These are phyloP conservation scores for Chrysanthemum makinoi DNA, from an alignment of 129 eudicot genomes.

Conservation along the genomic window DNA sequence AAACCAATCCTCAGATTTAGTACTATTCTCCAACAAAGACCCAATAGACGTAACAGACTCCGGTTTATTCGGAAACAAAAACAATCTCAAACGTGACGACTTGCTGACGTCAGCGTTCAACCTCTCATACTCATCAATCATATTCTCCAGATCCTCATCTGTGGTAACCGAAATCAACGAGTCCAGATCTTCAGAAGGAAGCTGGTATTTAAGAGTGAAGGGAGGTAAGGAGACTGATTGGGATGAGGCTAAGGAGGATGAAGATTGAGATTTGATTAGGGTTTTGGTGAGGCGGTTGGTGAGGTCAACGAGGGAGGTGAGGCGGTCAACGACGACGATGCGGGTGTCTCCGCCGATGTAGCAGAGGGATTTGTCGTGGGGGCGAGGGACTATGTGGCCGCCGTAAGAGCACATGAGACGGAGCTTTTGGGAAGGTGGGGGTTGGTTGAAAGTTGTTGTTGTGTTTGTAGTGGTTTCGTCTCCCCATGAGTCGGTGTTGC, in stretches of 20 bases:
- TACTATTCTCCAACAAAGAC: constrained; percentile 44
- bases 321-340: constrained; percentile 50
- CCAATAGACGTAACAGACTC: constrained; percentile 51
- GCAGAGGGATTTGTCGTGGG: constrained; percentile 43
- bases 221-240: neutral
- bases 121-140: constrained; percentile 80
- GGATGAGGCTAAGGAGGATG: constrained; percentile 3
- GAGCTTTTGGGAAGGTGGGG: constrained; percentile 34
- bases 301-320: constrained; percentile 29
- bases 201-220: constrained; percentile 61
- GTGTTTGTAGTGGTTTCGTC: constrained; percentile 35
- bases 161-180: constrained; percentile 55
- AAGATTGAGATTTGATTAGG: constrained; percentile 29
- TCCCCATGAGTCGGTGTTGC: constrained; percentile 60
- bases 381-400: constrained; percentile 56
- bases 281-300: constrained; percentile 33
- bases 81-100: constrained; percentile 44
- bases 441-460: neutral
- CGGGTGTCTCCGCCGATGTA: constrained; percentile 57
- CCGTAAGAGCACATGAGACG: constrained; percentile 57
- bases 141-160: constrained; percentile 57
- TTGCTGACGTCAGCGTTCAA: constrained; percentile 28
- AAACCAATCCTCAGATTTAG: constrained; percentile 81
- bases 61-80: constrained; percentile 50
- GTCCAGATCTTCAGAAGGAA: constrained; percentile 64